These are phyloP conservation scores for Mycena vitilis DNA, from an alignment of 768 basidiomycete species.

Conservation along the genomic window DNA sequence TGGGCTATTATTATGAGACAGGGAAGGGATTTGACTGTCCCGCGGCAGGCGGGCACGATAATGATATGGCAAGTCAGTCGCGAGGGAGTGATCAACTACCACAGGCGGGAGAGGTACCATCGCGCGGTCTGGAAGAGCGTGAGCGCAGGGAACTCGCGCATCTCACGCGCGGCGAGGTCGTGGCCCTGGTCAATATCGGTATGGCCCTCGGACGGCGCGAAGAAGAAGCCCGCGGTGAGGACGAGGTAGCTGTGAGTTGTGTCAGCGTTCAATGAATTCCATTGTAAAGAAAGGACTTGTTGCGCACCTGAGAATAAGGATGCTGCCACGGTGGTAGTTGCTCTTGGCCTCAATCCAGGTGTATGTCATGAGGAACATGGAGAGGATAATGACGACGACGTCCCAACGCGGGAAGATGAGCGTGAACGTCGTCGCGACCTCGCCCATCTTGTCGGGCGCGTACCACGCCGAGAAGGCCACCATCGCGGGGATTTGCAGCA, in stretches of 20 bases:
- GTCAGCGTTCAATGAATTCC: neutral
- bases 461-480: conserved; percentile 98
- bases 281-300: neutral
- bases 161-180: conserved; percentile 30
- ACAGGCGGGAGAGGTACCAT: conserved; percentile 48
- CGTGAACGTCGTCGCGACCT: conserved; percentile 93
- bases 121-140: conserved; percentile 52
- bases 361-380: conserved; percentile 98
- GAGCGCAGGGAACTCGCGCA: conserved; percentile 51
- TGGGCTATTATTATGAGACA: neutral
- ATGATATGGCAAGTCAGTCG: conserved; percentile 15
- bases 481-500: conserved; percentile 98
- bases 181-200: conserved; percentile 49
- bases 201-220: conserved; percentile 64
- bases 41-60: conserved; percentile 25
- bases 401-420: conserved; percentile 99
- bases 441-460: conserved; percentile 85
- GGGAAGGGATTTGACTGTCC: conserved; percentile 1
- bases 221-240: conserved; percentile 92
- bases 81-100: conserved; percentile 16
- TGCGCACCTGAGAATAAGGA: conserved; percentile 89
- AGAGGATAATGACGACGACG: conserved; percentile 91
- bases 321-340: conserved; percentile 97
- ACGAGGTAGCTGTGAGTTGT: conserved; percentile 81
- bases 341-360: conserved; percentile 99